These are phyloP conservation scores for Lasiodiplodia sp. DNA, from an alignment of 2,329 filamentous ascomycete species.

Conservation along the genomic window DNA sequence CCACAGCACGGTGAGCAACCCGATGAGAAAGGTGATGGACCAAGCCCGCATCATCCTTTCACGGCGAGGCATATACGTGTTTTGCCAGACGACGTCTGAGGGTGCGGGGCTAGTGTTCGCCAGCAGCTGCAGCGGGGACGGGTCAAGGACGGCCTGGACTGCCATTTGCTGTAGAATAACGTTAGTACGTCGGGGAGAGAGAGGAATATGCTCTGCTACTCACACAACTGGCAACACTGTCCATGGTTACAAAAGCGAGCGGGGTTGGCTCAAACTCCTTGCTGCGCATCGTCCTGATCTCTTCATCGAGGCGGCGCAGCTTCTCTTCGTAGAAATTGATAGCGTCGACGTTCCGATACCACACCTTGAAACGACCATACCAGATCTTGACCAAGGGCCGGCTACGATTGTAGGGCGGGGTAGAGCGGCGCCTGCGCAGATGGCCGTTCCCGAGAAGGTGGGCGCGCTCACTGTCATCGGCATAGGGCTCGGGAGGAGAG, in stretches of 20 bases:
- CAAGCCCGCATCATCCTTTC: conserved; percentile 80
- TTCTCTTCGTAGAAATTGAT: conserved; percentile 95
- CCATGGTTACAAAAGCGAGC: conserved; percentile 96
- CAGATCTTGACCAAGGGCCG: conserved; percentile 77
- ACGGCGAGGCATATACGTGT: conserved; percentile 82
- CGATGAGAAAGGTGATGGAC: conserved; percentile 83
- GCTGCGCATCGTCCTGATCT: conserved; percentile 72
- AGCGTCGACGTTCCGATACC: conserved; percentile 79
- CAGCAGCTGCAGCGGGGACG: conserved; percentile 82
- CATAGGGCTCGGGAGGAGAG: conserved; percentile 46
- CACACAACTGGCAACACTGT: conserved; percentile 80
- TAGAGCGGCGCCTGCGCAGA: background rate
- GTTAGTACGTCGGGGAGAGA: background rate
- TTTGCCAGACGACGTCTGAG: conserved; percentile 91
- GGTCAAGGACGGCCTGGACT: conserved; percentile 91
- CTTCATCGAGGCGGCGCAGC: conserved; percentile 78
- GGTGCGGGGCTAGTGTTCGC: conserved; percentile 88
- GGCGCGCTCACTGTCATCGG: conserved; percentile 61
- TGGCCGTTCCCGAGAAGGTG: conserved; percentile 60
- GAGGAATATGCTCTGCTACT: background rate
- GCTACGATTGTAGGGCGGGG: conserved; percentile 50
- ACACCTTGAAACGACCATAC: conserved; percentile 77
- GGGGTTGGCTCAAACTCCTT: conserved; percentile 80
- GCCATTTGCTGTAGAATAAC: conserved; percentile 74
- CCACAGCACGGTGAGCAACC: conserved; percentile 86